Conservation (phyloP, 345 rosid species). For the Crucihimalaya himalaica region DNA sequence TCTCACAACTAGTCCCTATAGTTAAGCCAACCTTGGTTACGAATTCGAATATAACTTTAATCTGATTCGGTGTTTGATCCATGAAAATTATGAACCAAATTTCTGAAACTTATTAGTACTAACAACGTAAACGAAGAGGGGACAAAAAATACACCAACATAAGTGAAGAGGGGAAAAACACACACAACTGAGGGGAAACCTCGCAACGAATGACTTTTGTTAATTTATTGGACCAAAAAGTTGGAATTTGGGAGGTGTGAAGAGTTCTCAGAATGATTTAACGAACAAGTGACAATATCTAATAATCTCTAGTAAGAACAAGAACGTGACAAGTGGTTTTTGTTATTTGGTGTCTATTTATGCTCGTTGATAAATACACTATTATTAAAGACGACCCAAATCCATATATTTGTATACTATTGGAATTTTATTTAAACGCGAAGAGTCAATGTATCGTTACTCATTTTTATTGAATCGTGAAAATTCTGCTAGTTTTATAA, state of each 20-base stretch:
- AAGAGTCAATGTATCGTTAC: neutral
- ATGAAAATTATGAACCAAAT: too few relatives aligned
- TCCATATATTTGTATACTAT: neutral
- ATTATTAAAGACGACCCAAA: conserved; percentile 17
- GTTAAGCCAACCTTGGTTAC: too few relatives aligned
- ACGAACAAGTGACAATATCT: conserved; percentile 28
- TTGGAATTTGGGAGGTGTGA: conserved; percentile 33
- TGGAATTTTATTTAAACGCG: neutral
- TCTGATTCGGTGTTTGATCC: too few relatives aligned
- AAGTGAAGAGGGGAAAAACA: too few relatives aligned
- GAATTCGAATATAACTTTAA: too few relatives aligned
- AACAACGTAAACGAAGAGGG: neutral
- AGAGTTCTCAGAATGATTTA: conserved; percentile 22
- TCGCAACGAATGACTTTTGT: neutral
- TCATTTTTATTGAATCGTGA: neutral
- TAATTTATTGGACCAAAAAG: conserved; percentile 3
- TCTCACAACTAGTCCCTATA: too few relatives aligned
- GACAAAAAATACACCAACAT: too few relatives aligned
- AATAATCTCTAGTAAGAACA: conserved; percentile 21
- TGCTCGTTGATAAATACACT: conserved; percentile 20
- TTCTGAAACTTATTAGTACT: neutral
- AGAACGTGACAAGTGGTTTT: conserved; percentile 36
- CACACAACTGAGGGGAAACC: neutral
- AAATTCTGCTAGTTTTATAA: neutral
- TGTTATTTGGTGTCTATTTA: neutral